Conservation (phyloP, 2,329 filamentous ascomycete species). For the Colletotrichum sp. region DNA sequence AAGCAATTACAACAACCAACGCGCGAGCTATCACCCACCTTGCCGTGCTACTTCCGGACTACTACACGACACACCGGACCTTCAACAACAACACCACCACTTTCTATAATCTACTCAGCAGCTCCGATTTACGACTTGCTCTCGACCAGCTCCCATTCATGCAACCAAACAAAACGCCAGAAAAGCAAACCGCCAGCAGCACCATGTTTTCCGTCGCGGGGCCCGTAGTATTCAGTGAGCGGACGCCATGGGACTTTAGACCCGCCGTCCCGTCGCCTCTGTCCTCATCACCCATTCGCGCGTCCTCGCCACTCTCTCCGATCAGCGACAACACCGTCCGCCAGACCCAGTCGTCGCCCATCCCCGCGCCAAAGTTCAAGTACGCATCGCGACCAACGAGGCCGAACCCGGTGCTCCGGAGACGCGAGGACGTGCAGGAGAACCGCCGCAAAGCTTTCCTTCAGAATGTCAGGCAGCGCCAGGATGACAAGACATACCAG, state of each 20-base stretch:
- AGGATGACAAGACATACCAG: constrained; percentile 65
- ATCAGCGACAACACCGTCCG: constrained; percentile 47
- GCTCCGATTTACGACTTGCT: neutral
- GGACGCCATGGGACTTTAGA: constrained; percentile 47
- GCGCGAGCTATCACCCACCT: neutral
- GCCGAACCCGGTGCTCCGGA: constrained; percentile 66
- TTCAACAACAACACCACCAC: neutral
- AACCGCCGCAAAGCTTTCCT: constrained; percentile 72
- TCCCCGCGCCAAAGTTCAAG: constrained; percentile 46
- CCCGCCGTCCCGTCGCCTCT: constrained; percentile 60
- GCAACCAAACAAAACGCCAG: constrained; percentile 36
- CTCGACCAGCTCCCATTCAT: constrained; percentile 24
- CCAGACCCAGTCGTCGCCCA: constrained; percentile 51
- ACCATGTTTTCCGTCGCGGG: constrained; percentile 46
- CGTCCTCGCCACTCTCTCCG: constrained; percentile 52
- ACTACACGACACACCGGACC: neutral
- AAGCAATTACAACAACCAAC: neutral
- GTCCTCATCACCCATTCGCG: constrained; percentile 63
- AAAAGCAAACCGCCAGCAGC: constrained; percentile 22
- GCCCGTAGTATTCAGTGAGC: constrained; percentile 45
- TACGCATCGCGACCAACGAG: constrained; percentile 63
- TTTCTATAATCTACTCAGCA: rapidly evolving
- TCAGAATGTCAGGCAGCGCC: constrained; percentile 66
- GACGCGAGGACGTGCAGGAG: constrained; percentile 67
- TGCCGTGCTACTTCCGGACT: neutral